Evolutionary conservation across 768 basidiomycete genomes (phyloP).

Genomic region (Tylopilus sp.): DNA sequence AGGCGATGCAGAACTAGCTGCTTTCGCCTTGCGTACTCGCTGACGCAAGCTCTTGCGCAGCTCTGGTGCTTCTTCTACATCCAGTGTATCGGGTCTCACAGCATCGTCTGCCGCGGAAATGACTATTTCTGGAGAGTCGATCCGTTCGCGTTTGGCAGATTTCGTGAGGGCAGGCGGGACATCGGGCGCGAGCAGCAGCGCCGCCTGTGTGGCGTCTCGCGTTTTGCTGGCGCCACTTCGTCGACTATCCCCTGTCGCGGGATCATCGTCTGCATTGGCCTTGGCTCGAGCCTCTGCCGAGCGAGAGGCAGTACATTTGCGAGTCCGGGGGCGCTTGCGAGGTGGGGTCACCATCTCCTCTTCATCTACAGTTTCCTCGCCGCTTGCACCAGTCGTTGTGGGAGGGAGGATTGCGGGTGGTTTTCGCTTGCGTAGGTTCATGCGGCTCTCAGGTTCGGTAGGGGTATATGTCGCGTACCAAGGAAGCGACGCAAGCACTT

Average conservation of each 20-base stretch:
- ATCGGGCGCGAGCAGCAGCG: constrained; percentile 23
- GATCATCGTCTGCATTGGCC: constrained; percentile 3
- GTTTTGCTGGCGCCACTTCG: neutral
- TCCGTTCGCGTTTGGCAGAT: constrained; percentile 22
- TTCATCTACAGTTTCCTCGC: constrained; percentile 32
- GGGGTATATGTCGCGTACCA: constrained; percentile 33
- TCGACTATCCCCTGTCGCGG: constrained; percentile 2
- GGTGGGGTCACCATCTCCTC: constrained; percentile 28
- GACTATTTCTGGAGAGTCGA: constrained; percentile 15
- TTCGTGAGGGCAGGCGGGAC: constrained; percentile 2
- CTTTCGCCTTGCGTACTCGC: constrained; percentile 25
- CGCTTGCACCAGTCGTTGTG: constrained; percentile 31
- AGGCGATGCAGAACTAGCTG: constrained; percentile 19
- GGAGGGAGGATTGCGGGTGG: constrained; percentile 17
- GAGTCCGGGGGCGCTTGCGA: constrained; percentile 30
- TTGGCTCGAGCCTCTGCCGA: constrained; percentile 5
- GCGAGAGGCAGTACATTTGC: constrained; percentile 17
- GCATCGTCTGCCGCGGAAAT: constrained; percentile 7
- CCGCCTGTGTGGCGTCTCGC: neutral
- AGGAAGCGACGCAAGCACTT: constrained; percentile 20
- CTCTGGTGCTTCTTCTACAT: constrained; percentile 20
- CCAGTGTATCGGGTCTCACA: constrained; percentile 12
- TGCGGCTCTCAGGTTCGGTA: constrained; percentile 29
- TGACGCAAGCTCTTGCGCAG: constrained; percentile 32
- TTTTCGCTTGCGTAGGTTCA: constrained; percentile 35